These are phyloP conservation scores for Podospora fimiseda DNA, from an alignment of 495 filamentous ascomycete genomes.

Conservation along the genomic window DNA sequence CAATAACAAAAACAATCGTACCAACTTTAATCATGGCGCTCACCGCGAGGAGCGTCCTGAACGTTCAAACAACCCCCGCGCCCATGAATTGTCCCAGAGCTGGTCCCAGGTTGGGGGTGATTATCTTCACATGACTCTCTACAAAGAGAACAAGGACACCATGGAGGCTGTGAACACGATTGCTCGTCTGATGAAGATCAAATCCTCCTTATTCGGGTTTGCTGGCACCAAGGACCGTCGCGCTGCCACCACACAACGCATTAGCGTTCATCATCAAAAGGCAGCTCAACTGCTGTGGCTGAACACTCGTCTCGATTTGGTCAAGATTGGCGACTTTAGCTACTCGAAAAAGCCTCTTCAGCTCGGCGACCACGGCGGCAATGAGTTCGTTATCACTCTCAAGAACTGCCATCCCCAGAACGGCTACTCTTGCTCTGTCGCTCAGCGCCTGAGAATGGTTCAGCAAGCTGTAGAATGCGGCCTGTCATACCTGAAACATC, in stretches of 20 bases:
- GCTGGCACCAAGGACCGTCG: slow-evolving; percentile 93
- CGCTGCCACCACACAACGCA: slow-evolving; percentile 79
- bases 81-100: slow-evolving; percentile 11
- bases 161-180: slow-evolving; percentile 82
- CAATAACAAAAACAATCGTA: slow-evolving; percentile 15
- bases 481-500: slow-evolving; percentile 49
- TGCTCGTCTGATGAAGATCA: slow-evolving; percentile 59
- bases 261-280: slow-evolving; percentile 61
- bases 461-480: slow-evolving; percentile 34
- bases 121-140: slow-evolving; percentile 87
- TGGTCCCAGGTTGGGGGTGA: slow-evolving; percentile 53
- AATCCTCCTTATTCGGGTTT: slow-evolving; percentile 66
- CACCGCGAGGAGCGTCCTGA: slow-evolving; percentile 22
- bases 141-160: slow-evolving; percentile 98
- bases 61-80: not conserved
- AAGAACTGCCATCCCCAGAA: slow-evolving; percentile 67
- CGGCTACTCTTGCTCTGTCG: slow-evolving; percentile 35
- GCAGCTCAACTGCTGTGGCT: slow-evolving; percentile 56
- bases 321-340: slow-evolving; percentile 70
- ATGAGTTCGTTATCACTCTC: slow-evolving; percentile 86
- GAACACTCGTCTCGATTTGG: slow-evolving; percentile 54
- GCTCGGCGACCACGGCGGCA: slow-evolving; percentile 77
- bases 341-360: slow-evolving; percentile 63
- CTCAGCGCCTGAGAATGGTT: slow-evolving; percentile 31
- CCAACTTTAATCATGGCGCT: slow-evolving; percentile 20